Conservation (phyloP, 139 green algal species). For the Monoraphidium neglectum region DNA sequence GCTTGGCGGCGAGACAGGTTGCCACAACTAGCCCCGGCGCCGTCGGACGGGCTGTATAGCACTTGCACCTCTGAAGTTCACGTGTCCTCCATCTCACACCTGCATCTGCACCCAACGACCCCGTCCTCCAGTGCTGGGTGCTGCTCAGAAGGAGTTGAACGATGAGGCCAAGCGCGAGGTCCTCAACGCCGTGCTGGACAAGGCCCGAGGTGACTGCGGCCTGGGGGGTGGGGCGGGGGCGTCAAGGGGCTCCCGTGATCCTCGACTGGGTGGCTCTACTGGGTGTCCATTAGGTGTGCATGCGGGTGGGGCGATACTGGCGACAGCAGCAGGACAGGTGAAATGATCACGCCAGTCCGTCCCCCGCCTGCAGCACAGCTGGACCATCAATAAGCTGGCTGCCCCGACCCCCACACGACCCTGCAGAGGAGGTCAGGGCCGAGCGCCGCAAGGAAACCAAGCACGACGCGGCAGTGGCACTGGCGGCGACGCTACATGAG, state of each 20-base stretch:
- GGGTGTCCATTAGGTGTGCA: not conserved
- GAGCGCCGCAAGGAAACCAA: constrained; percentile 86
- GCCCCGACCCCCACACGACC: not conserved
- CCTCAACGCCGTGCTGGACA: constrained; percentile 61
- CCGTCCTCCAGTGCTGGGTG: constrained; percentile 60
- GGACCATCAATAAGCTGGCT: not conserved
- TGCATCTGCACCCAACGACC: not conserved
- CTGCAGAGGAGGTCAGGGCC: constrained; percentile 77
- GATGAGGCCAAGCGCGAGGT: constrained; percentile 71
- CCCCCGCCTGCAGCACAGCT: not conserved
- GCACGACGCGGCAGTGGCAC: constrained; percentile 74
- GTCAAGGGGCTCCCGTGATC: too few species aligned
- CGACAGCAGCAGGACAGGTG: not conserved
- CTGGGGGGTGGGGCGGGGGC: too few species aligned
- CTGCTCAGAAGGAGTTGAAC: constrained; percentile 74
- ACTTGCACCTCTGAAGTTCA: too few species aligned
- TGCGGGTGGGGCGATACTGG: not conserved
- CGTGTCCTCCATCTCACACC: too few species aligned
- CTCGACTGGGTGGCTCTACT: too few species aligned
- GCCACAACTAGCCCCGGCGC: too few species aligned
- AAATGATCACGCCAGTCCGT: too few species aligned
- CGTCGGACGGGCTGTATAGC: too few species aligned
- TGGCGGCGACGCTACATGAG: constrained; percentile 74
- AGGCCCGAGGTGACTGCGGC: constrained; percentile 60
- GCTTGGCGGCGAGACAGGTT: too few species aligned